Evolutionary conservation across 2,329 filamentous ascomycete genomes (phyloP).

Genomic region (Zalaria obscura): DNA sequence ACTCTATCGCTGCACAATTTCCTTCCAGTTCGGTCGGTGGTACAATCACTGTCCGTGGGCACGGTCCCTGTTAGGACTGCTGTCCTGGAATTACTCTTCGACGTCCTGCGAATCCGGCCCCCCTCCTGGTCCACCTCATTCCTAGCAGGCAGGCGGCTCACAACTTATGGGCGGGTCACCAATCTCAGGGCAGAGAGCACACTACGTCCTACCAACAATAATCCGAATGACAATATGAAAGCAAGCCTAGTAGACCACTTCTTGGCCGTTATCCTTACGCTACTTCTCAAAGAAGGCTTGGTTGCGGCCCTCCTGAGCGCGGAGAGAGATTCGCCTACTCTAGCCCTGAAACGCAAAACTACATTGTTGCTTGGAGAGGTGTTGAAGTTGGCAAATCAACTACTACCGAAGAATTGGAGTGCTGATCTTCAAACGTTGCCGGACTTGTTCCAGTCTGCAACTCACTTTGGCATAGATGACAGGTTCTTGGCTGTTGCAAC

Average conservation of each 20-base stretch:
- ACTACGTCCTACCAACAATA: conserved; percentile 40
- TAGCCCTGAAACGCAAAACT: conserved; percentile 68
- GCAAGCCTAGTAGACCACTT: conserved; percentile 84
- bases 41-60: conserved; percentile 49
- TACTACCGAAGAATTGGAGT: conserved; percentile 72
- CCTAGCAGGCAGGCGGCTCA: conserved; percentile 78
- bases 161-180: conserved; percentile 89
- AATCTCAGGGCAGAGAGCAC: conserved; percentile 56
- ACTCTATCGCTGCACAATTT: conserved; percentile 80
- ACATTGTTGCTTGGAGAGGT: conserved; percentile 85
- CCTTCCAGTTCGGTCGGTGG: conserved; percentile 66
- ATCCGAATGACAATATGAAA: conserved; percentile 51
- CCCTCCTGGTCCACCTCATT: conserved; percentile 93
- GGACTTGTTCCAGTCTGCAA: conserved; percentile 64
- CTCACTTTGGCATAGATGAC: conserved; percentile 54
- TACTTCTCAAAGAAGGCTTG: conserved; percentile 71
- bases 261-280: conserved; percentile 71
- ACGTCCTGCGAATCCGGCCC: conserved; percentile 75
- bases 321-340: conserved; percentile 53
- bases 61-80: conserved; percentile 51
- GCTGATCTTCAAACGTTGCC: conserved; percentile 76
- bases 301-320: conserved; percentile 39
- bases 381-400: conserved; percentile 72
- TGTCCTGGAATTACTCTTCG: conserved; percentile 77
- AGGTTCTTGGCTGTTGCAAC: conserved; percentile 76